Conservation (phyloP, 179 eudicot species). For the Dionaea muscipula region DNA sequence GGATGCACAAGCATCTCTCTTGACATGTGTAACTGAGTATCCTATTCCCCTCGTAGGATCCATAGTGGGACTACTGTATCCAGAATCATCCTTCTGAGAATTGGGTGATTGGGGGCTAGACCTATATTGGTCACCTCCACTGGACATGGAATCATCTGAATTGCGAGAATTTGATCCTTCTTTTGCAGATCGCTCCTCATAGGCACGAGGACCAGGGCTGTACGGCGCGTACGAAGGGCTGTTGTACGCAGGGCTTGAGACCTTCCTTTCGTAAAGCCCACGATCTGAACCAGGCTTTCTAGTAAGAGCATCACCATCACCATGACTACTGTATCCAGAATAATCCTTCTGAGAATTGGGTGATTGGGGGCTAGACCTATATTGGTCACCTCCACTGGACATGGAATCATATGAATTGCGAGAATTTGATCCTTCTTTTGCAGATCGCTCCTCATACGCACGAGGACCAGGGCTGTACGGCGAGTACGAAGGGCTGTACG, state of each 20-base stretch:
- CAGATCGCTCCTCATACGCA: slow-evolving; percentile 42
- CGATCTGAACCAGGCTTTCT: slow-evolving; percentile 84
- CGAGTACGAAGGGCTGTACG: too few relatives aligned
- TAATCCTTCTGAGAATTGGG: slow-evolving; percentile 51
- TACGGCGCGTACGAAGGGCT: too few relatives aligned
- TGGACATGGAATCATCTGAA: slow-evolving; percentile 64
- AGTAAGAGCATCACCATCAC: slow-evolving; percentile 37
- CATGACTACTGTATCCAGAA: slow-evolving; percentile 39
- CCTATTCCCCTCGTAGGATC: slow-evolving; percentile 30
- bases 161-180: slow-evolving; percentile 54
- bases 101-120: slow-evolving; percentile 53
- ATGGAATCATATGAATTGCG: slow-evolving; percentile 63
- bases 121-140: slow-evolving; percentile 57
- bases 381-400: slow-evolving; percentile 57
- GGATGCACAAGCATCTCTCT: slow-evolving; percentile 6
- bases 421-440: slow-evolving; percentile 53
- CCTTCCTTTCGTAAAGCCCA: slow-evolving; percentile 43
- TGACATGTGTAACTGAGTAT: slow-evolving; percentile 18
- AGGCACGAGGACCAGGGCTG: slow-evolving; percentile 67
- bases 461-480: too few relatives aligned
- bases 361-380: slow-evolving; percentile 49
- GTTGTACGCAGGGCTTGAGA: slow-evolving; percentile 41
- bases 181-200: slow-evolving; percentile 51
- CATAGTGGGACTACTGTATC: slow-evolving; percentile 37
- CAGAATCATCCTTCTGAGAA: slow-evolving; percentile 41